Evolutionary conservation across 2,329 filamentous ascomycete genomes (phyloP).

Genomic region (Penicillium sp.): DNA sequence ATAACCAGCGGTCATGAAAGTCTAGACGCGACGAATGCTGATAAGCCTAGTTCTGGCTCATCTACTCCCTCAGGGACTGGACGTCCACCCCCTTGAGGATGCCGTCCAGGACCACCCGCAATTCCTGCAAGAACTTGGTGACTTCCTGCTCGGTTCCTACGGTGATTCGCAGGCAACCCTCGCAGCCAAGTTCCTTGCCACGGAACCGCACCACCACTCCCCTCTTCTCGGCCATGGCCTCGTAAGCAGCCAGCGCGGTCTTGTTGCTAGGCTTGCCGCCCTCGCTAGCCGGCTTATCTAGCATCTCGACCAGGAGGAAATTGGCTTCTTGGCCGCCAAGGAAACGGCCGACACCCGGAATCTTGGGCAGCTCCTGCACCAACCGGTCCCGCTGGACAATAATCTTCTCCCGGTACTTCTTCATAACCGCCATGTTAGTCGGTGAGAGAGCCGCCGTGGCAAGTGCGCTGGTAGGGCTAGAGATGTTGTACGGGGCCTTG

Average conservation of each 20-base stretch:
- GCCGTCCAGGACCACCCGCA: slow-evolving; percentile 48
- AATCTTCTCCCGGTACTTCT: slow-evolving; percentile 58
- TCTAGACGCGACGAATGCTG: no score
- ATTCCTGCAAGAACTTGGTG: slow-evolving; percentile 62
- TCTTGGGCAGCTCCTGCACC: slow-evolving; percentile 60
- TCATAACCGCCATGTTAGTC: slow-evolving; percentile 65
- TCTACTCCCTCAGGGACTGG: no score
- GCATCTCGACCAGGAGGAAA: slow-evolving; percentile 82
- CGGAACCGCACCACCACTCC: slow-evolving; percentile 90
- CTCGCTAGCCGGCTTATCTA: slow-evolving; percentile 58
- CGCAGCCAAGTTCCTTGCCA: slow-evolving; percentile 82
- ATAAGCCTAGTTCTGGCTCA: no score
- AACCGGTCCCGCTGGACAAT: slow-evolving; percentile 69
- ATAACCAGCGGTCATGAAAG: no score
- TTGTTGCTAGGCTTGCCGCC: slow-evolving; percentile 70
- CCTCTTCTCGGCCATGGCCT: slow-evolving; percentile 70
- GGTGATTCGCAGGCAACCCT: slow-evolving; percentile 82
- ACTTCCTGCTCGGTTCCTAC: slow-evolving; percentile 85
- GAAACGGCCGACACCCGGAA: slow-evolving; percentile 71
- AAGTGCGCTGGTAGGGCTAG: slow-evolving; percentile 74
- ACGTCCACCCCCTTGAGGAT: no score
- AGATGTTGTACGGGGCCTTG: slow-evolving; percentile 94
- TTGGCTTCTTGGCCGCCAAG: slow-evolving; percentile 74
- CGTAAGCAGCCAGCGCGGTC: slow-evolving; percentile 70
- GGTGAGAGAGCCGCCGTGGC: slow-evolving; percentile 63